Evolutionary conservation across 352 stramenopile species (phyloP), one percentile per base, ranked within the genome.

Genomic region (Phytopythium cucurbitacearum): DNA sequence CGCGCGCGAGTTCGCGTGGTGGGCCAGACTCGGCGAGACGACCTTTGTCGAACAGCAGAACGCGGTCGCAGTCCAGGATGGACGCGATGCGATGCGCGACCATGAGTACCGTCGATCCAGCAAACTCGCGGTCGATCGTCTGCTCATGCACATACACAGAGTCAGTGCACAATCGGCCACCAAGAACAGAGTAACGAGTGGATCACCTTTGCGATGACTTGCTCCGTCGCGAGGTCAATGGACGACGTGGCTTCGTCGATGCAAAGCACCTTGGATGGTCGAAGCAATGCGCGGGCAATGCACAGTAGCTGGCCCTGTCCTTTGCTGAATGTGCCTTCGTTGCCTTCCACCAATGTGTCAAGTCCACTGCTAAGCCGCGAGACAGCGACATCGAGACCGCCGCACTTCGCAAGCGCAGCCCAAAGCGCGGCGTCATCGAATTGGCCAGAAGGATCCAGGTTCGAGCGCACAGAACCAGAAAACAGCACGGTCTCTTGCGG

Each of bases 61-160:
- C 80, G 15, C 76, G 76, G 56, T 99, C 93, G 59, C 89, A 98
- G 42, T 97, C 76, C 64, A 98, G 85, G 55, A 99, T 98, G 1
- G 94, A 99, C 52, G 97, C 81, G 3, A 99, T 73, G 11, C 97
- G 80, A 71, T 99, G 97, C 11, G 97, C 97, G 39, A 99, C 98
- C 0, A 96, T 98, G 7, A 99, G 62, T 10, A 99, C 84, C 4
- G 97, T 99, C 2, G 90, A 92, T 9, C 81, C 71, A 6, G 65
- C 62, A 69, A 99, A 99, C 43, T 97, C 91, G 11, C 90, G 66
- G 11, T 91, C 68, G 50, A 99, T 95, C 13, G 81, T 95, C 67
- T 95, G 61, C 4, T 4, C 16, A 35, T 6, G 11, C 43, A 65
- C 40, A 40, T 7, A 62, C 40, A 33, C 15, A 4, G 9, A 44